Base-by-base conservation (phyloP, 257 asterid genomes). In the Plantago elongata region DNA sequence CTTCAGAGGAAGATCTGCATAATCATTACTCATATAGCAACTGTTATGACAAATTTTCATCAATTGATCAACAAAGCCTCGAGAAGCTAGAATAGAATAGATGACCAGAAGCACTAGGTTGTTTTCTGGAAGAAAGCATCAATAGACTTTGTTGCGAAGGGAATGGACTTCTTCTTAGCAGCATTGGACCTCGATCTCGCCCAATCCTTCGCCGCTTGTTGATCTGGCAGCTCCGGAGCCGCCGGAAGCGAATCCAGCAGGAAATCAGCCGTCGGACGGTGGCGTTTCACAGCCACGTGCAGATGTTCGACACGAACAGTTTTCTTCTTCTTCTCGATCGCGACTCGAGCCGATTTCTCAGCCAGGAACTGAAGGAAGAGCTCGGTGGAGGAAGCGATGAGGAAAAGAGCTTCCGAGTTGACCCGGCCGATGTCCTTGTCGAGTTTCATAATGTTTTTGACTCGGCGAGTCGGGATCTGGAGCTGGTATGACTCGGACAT, bases 261-360 rank as follows among this genome's bases (percentile, higher is more conserved):
- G 63, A 92, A 92, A 81, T 89, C 96, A 30, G 81, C 82, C 0
- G 85, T 84, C 34, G 97, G 91, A 69, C 78, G 89, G 57, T 92
- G 97, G 63, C 90, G 83, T 63, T 86, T 92, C 11, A 79, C 84
- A 9, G 96, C 95, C 47, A 68, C 64, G 14, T 82, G 75, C 66
- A 92, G 12, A 67, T 84, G 89, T 9, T 89, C 91, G 47, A 79
- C 51, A 47, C 77, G 80, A 10, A 89, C 61, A 0, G 84, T 84
- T 60, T 75, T 78, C 17, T 84, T 82, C 91, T 92, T 89, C 89
- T 83, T 84, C 64, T 84, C 97, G 38, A 81, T 3, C 1, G 86
- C 81, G 59, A 85, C 94, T n/a, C 56, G 63, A 0, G 86, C 97
- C 43, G 94, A 89, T 70, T 72, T 81, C 67, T 84, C 96, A 29